These are phyloP conservation scores for Nakaseomyces delphensis DNA, from an alignment of 1,139 yeast genomes.

Conservation along the genomic window DNA sequence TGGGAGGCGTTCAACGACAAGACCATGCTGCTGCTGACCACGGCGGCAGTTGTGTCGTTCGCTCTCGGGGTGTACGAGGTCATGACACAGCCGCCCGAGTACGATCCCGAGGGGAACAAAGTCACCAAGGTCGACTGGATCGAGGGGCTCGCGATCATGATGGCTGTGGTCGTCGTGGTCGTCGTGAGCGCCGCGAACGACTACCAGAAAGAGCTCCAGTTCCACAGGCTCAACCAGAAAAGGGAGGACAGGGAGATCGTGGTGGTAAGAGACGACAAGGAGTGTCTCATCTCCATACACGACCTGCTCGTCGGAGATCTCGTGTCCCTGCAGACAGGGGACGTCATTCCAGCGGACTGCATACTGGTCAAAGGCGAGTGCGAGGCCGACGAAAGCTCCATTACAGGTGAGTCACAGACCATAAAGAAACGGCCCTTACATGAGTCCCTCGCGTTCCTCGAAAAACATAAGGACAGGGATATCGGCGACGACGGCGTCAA, in stretches of 20 bases:
- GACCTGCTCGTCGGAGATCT: constrained; percentile 83
- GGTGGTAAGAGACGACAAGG: constrained; percentile 66
- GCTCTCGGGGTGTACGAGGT: constrained; percentile 90
- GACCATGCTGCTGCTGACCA: constrained; percentile 70
- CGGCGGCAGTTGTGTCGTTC: constrained; percentile 83
- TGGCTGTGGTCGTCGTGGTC: constrained; percentile 85
- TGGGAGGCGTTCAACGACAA: constrained; percentile 86
- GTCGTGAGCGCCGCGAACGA: constrained; percentile 91
- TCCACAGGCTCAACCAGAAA: constrained; percentile 74
- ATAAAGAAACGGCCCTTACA: constrained; percentile 56
- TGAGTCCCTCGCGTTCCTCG: constrained; percentile 37
- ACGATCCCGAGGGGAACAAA: constrained; percentile 66
- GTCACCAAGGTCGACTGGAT: constrained; percentile 91
- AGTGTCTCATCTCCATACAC: constrained; percentile 59
- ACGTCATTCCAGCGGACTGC: constrained; percentile 84
- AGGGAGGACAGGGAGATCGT: constrained; percentile 79
- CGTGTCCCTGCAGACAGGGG: constrained; percentile 82
- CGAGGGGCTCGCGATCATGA: constrained; percentile 95
- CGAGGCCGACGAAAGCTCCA: constrained; percentile 84
- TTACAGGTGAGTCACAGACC: constrained; percentile 90
- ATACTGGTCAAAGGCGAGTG: constrained; percentile 64
- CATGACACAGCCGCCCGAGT: constrained; percentile 70
- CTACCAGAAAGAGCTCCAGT: constrained; percentile 92
- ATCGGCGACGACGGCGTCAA: constrained; percentile 39
- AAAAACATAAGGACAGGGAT: constrained; percentile 33